Conservation (phyloP, 495 filamentous ascomycete species). For the Xylaria cubensis region DNA sequence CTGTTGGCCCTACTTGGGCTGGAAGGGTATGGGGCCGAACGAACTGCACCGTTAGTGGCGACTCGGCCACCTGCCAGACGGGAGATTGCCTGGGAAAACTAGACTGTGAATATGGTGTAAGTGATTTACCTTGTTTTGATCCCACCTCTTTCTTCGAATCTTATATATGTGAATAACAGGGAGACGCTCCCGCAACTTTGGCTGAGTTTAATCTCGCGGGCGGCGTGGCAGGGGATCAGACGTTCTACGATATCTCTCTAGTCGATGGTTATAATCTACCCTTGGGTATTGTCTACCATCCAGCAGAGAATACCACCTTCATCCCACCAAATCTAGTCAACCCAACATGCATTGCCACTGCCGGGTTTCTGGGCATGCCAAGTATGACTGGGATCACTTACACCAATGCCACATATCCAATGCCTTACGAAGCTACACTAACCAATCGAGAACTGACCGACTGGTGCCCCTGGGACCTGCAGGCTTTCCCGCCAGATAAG, state of each 20-base stretch:
- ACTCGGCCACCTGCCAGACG: constrained; percentile 68
- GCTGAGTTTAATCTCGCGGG: constrained; percentile 77
- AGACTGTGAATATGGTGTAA: constrained; percentile 68
- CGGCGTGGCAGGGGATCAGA: constrained; percentile 62
- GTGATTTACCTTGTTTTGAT: constrained; percentile 32
- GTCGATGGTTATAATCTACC: constrained; percentile 87
- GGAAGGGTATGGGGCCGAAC: constrained; percentile 82
- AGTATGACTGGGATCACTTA: constrained; percentile 46
- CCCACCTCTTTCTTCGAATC: constrained; percentile 13
- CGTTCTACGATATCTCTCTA: constrained; percentile 83
- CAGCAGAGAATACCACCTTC: constrained; percentile 58
- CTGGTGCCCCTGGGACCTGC: constrained; percentile 83
- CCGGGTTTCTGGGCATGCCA: constrained; percentile 58
- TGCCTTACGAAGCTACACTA: constrained; percentile 65
- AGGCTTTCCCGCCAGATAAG: constrained; percentile 65
- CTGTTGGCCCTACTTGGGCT: constrained; percentile 73
- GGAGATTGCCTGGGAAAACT: constrained; percentile 76
- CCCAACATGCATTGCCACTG: constrained; percentile 70
- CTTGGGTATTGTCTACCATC: constrained; percentile 68
- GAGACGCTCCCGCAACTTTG: constrained; percentile 70
- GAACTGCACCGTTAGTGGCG: constrained; percentile 74
- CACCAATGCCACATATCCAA: constrained; percentile 65
- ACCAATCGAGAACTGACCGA: constrained; percentile 56
- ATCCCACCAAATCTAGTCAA: constrained; percentile 79
- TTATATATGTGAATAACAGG: constrained; percentile 46